Percentiles rank a stretch among this genome's conserved stretches.
Conservation (phyloP, 495 filamentous ascomycete species). For the Aspergillus taichungensis region DNA sequence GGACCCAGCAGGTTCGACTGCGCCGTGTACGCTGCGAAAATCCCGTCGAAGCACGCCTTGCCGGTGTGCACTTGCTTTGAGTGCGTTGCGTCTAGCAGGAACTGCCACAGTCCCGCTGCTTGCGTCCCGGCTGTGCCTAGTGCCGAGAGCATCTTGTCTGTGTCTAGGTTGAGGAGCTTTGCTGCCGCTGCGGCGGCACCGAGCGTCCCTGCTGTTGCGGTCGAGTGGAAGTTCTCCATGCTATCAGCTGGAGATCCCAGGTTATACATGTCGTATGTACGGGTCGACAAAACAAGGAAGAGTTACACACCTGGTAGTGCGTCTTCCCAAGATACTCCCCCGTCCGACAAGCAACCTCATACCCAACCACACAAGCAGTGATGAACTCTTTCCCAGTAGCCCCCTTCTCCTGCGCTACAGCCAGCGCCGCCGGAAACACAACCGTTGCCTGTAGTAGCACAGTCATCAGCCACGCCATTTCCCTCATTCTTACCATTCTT, state of each 20-base stretch:
- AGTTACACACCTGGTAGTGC: constrained; percentile 26
- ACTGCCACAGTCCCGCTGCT: constrained; percentile 31
- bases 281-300: not conserved
- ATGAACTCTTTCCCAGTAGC: constrained; percentile 27
- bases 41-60: constrained; percentile 28
- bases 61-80: constrained; percentile 32
- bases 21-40: constrained; percentile 27
- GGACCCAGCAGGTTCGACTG: constrained; percentile 22
- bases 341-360: constrained; percentile 26
- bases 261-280: too few species aligned
- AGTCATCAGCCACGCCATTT: too few species aligned
- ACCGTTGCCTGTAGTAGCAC: constrained; percentile 24
- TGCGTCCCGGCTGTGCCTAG: constrained; percentile 31
- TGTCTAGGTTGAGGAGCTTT: constrained; percentile 18
- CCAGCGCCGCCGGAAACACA: constrained; percentile 25
- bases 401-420: constrained; percentile 24
- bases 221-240: constrained; percentile 24
- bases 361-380: constrained; percentile 27
- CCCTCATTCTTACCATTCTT: too few species aligned
- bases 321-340: constrained; percentile 26
- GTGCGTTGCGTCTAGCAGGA: constrained; percentile 27
- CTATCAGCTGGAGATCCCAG: too few species aligned
- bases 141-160: constrained; percentile 17
- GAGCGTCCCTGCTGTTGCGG: constrained; percentile 25
- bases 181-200: constrained; percentile 24